Evolutionary conservation across 1,284 basidiomycete species (phyloP).

Genomic region (Coniferiporia weirii): DNA sequence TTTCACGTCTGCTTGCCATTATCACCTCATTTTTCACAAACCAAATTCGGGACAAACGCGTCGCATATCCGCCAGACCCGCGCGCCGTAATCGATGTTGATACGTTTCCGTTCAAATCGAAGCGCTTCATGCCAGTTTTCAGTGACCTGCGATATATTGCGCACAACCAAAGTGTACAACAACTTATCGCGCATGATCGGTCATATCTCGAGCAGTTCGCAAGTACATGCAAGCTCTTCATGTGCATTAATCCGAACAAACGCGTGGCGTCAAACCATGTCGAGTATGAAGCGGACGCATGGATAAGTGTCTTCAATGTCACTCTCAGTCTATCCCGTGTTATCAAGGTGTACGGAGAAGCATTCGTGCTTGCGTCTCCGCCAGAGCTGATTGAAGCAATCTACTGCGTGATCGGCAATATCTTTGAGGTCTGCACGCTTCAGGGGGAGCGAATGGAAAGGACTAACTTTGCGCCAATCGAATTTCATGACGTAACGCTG

Average conservation of each 20-base stretch:
- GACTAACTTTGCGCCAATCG: conserved; percentile 54
- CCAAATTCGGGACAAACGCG: conserved; percentile 66
- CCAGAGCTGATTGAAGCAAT: conserved; percentile 67
- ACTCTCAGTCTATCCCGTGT: conserved; percentile 84
- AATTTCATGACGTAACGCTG: conserved; percentile 63
- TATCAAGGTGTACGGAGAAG: conserved; percentile 84
- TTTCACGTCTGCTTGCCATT: conserved; percentile 73
- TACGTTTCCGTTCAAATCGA: conserved; percentile 82
- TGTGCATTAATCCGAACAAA: conserved; percentile 85
- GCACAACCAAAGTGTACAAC: conserved; percentile 72
- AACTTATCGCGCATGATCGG: conserved; percentile 62
- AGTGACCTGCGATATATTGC: conserved; percentile 77
- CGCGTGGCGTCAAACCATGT: conserved; percentile 80
- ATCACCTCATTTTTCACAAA: conserved; percentile 88
- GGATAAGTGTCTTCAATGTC: conserved; percentile 92
- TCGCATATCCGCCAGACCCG: conserved; percentile 46
- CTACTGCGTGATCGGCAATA: conserved; percentile 63
- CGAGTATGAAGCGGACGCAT: conserved; percentile 91
- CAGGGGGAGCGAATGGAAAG: conserved; percentile 61
- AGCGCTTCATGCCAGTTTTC: conserved; percentile 89
- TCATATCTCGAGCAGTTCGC: conserved; percentile 55
- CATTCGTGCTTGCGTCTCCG: conserved; percentile 55
- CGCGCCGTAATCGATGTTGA: conserved; percentile 67
- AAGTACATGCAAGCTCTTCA: conserved; percentile 79
- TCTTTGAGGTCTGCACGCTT: conserved; percentile 67